A percentile compares a stretch with the other conserved stretches of the same genome.
These are phyloP conservation scores for Mytilinidion resinicola DNA, from an alignment of 495 filamentous ascomycete genomes.

Conservation along the genomic window DNA sequence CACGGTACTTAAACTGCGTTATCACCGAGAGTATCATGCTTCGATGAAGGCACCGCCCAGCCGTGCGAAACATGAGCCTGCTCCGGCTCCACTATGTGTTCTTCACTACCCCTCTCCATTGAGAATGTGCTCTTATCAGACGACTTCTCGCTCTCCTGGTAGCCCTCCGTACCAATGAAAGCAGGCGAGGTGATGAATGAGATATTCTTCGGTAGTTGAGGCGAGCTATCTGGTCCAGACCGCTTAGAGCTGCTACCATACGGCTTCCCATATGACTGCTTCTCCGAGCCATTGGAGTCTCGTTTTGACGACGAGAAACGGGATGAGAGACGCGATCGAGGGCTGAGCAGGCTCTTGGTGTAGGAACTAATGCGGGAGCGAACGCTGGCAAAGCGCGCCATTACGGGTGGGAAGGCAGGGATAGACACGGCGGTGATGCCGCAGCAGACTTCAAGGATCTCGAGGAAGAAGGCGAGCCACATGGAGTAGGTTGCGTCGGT, in stretches of 20 bases:
- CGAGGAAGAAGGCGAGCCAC: conserved; percentile 2
- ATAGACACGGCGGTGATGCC: not conserved
- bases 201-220: too few relatives aligned
- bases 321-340: not conserved
- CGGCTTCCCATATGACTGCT: not conserved
- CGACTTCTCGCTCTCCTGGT: too few relatives aligned
- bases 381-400: not conserved
- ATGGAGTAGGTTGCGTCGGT: not conserved
- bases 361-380: not conserved
- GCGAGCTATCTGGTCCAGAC: too few relatives aligned
- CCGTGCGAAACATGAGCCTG: not conserved
- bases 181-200: too few relatives aligned
- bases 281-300: not conserved
- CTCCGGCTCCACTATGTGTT: too few relatives aligned
- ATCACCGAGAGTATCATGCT: not conserved
- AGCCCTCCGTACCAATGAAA: too few relatives aligned
- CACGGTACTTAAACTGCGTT: not conserved
- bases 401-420: not conserved
- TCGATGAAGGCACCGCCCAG: not conserved
- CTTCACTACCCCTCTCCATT: too few relatives aligned
- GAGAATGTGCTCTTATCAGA: too few relatives aligned
- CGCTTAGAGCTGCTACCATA: too few relatives aligned
- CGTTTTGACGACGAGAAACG: not conserved
- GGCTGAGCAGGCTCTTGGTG: not conserved
- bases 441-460: not conserved